Evolutionary conservation across 257 asterid genomes (phyloP).

Genomic region (Solanum boliviense): DNA sequence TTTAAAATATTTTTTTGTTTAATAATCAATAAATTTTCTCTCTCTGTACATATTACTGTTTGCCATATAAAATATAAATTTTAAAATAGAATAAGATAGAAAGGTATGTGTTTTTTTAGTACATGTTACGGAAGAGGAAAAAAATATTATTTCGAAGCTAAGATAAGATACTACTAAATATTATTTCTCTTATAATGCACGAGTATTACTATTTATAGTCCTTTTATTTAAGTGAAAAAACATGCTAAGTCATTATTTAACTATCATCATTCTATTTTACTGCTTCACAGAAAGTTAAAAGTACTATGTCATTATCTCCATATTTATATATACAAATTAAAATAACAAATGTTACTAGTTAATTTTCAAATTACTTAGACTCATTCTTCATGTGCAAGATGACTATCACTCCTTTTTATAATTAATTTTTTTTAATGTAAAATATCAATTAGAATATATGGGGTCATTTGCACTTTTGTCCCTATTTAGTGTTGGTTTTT

Average conservation of each 20-base stretch:
- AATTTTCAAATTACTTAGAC: neutral
- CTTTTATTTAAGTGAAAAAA: neutral
- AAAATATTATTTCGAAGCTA: neutral
- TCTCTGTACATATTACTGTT: neutral
- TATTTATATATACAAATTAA: neutral
- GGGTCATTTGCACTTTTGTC: neutral
- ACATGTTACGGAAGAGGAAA: neutral
- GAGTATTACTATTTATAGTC: constrained; percentile 5
- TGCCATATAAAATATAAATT: neutral
- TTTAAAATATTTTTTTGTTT: neutral
- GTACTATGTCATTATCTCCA: neutral
- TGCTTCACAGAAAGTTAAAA: neutral
- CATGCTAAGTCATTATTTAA: neutral
- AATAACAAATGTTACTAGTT: neutral
- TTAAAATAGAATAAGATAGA: neutral
- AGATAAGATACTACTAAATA: neutral
- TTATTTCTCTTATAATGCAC: constrained; percentile 1
- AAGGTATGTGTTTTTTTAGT: neutral
- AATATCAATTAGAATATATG: neutral
- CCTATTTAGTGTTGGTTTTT: neutral
- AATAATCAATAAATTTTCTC: neutral
- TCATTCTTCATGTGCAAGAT: neutral
- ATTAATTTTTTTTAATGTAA: neutral
- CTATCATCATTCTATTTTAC: neutral
- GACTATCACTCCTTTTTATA: neutral